Conservation (phyloP, 140 eudicot genomes). For the Oenanthe javanica region DNA sequence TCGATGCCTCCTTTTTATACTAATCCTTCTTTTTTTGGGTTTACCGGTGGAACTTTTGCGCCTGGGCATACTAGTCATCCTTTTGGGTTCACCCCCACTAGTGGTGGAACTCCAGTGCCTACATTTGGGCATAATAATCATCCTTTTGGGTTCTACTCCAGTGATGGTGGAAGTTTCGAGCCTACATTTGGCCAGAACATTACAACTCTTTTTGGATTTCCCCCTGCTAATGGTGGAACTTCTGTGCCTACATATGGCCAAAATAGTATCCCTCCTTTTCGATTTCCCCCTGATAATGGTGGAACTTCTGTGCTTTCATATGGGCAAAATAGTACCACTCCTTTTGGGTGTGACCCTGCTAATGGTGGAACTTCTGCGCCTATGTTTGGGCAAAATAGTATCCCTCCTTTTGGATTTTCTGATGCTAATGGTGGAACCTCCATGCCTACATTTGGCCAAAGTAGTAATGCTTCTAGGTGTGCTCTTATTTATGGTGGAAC, state of each 20-base stretch:
- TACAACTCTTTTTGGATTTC: too few relatives aligned
- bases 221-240: too few relatives aligned
- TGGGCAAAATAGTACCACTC: neutral
- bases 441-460: neutral
- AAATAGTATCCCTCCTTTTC: too few relatives aligned
- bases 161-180: neutral
- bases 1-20: neutral
- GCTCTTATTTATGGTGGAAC: neutral
- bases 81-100: neutral
- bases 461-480: neutral
- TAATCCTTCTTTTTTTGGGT: too few relatives aligned
- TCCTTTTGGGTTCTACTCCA: neutral
- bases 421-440: neutral
- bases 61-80: neutral
- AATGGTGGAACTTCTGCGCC: neutral
- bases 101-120: neutral
- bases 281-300: too few relatives aligned
- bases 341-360: neutral
- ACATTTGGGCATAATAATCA: neutral
- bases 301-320: too few relatives aligned
- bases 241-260: neutral
- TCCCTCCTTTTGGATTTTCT: neutral
- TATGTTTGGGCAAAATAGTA: neutral
- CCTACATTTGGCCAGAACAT: neutral
- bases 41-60: neutral